Evolutionary conservation across 345 rosid genomes (phyloP).

Genomic region (Barbarea vulgaris): DNA sequence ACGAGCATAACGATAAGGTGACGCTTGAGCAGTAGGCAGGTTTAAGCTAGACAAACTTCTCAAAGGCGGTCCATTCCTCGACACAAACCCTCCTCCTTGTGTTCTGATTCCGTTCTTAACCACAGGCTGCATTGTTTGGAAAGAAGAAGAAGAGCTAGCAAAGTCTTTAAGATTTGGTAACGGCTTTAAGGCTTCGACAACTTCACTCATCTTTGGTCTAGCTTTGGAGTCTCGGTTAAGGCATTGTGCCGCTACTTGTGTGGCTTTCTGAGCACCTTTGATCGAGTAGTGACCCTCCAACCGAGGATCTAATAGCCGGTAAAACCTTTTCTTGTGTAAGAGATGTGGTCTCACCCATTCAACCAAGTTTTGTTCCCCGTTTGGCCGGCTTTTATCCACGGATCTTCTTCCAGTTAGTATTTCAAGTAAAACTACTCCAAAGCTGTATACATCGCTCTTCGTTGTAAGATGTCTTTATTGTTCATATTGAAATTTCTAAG

Average conservation of each 20-base stretch:
- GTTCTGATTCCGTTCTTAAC: constrained; percentile 57
- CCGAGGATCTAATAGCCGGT: constrained; percentile 78
- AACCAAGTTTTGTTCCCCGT: constrained; percentile 91
- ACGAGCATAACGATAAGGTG: constrained; percentile 60
- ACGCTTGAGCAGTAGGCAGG: constrained; percentile 46
- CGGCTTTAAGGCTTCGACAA: constrained; percentile 70
- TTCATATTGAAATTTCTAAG: constrained; percentile 1
- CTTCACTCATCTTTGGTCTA: constrained; percentile 93
- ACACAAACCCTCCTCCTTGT: constrained; percentile 62
- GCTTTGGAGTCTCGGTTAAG: constrained; percentile 90
- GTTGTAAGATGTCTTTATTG: constrained; percentile 70
- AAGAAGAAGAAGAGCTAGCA: constrained; percentile 81
- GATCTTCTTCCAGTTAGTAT: constrained; percentile 83
- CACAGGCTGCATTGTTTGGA: constrained; percentile 60
- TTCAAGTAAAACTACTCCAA: constrained; percentile 86
- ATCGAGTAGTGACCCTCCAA: constrained; percentile 93
- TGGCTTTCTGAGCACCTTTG: constrained; percentile 86
- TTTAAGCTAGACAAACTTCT: constrained; percentile 69
- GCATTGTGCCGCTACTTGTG: constrained; percentile 81
- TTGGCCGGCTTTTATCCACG: constrained; percentile 90
- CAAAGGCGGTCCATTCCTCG: constrained; percentile 72
- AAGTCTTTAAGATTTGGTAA: constrained; percentile 84
- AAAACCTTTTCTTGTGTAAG: constrained; percentile 74
- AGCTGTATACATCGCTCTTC: constrained; percentile 86
- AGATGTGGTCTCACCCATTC: constrained; percentile 96